Conservation (phyloP, 768 basidiomycete species). For the Candolleomyces aberdarensis region DNA sequence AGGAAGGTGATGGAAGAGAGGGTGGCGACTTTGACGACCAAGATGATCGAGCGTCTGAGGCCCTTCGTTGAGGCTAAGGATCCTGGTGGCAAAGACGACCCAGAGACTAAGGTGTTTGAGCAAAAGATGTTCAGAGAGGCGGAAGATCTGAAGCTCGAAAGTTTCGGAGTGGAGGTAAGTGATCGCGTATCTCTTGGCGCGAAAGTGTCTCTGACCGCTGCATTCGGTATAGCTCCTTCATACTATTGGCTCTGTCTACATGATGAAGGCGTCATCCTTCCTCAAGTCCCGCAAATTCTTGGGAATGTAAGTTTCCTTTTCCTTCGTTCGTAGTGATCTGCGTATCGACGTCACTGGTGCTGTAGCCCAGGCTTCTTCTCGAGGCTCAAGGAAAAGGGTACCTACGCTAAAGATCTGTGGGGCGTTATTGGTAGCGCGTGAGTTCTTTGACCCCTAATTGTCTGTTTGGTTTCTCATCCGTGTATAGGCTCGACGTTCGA, state of each 20-base stretch:
- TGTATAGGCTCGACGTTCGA: slow-evolving; percentile 63
- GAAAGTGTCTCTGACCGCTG: not conserved
- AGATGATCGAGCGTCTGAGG: slow-evolving; percentile 80
- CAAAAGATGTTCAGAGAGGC: slow-evolving; percentile 77
- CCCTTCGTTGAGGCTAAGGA: slow-evolving; percentile 89
- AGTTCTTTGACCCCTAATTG: slow-evolving; percentile 28
- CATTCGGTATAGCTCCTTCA: slow-evolving; percentile 62
- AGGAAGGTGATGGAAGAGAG: slow-evolving; percentile 78
- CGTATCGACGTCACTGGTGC: slow-evolving; percentile 1
- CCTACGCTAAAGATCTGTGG: slow-evolving; percentile 94
- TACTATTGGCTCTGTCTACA: slow-evolving; percentile 88
- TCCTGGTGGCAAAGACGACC: slow-evolving; percentile 77
- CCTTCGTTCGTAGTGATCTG: slow-evolving; percentile 6
- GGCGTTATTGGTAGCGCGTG: slow-evolving; percentile 95
- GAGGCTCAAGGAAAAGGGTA: slow-evolving; percentile 89
- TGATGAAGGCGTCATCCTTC: slow-evolving; percentile 88
- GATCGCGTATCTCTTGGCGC: not conserved
- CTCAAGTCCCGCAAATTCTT: slow-evolving; percentile 90
- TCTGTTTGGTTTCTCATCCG: not conserved
- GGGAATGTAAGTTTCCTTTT: slow-evolving; percentile 62
- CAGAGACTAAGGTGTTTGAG: slow-evolving; percentile 80
- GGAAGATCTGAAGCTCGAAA: slow-evolving; percentile 94
- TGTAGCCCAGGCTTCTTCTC: slow-evolving; percentile 86
- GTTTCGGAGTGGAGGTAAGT: slow-evolving; percentile 91
- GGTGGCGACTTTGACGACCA: slow-evolving; percentile 67